Conservation (phyloP, 495 filamentous ascomycete species). For the Daldinia concentrica region DNA sequence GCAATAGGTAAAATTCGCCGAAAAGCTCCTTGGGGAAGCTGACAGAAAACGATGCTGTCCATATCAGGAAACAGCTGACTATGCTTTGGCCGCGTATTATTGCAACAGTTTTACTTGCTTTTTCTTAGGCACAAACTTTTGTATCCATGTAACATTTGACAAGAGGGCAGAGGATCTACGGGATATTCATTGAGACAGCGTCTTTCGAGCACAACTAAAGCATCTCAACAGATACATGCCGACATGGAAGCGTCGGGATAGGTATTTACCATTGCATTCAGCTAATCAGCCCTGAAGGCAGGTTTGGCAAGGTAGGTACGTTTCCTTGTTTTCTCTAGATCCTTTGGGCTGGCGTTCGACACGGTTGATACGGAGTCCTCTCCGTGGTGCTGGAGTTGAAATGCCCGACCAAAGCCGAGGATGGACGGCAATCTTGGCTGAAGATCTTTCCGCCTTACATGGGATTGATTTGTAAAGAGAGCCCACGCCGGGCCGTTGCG, state of each 20-base stretch:
- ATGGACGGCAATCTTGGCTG: slow-evolving; percentile 13
- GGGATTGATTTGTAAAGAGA: slow-evolving; percentile 24
- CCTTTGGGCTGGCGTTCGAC: background rate
- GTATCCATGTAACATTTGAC: slow-evolving; percentile 2
- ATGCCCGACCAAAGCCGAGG: slow-evolving; percentile 19
- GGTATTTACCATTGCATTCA: background rate
- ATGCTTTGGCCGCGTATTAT: background rate
- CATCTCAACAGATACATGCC: background rate
- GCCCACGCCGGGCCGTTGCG: slow-evolving; percentile 18
- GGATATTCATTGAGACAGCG: background rate
- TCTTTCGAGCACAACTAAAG: background rate
- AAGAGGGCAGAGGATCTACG: background rate
- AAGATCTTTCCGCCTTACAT: slow-evolving; percentile 4
- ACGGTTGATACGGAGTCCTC: background rate
- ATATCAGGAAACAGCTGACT: background rate
- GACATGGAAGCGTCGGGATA: slow-evolving; percentile 8
- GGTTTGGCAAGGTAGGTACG: slow-evolving; percentile 26
- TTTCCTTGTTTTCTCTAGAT: slow-evolving; percentile 14
- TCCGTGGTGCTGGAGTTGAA: slow-evolving; percentile 6
- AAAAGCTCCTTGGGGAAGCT: background rate
- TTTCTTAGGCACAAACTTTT: background rate
- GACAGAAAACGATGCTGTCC: background rate
- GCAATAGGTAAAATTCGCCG: background rate
- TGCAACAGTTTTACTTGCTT: background rate
- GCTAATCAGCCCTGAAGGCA: background rate